These are phyloP conservation scores for Paraconiothyrium sp. DNA, from an alignment of 2,329 filamentous ascomycete species.

Conservation along the genomic window DNA sequence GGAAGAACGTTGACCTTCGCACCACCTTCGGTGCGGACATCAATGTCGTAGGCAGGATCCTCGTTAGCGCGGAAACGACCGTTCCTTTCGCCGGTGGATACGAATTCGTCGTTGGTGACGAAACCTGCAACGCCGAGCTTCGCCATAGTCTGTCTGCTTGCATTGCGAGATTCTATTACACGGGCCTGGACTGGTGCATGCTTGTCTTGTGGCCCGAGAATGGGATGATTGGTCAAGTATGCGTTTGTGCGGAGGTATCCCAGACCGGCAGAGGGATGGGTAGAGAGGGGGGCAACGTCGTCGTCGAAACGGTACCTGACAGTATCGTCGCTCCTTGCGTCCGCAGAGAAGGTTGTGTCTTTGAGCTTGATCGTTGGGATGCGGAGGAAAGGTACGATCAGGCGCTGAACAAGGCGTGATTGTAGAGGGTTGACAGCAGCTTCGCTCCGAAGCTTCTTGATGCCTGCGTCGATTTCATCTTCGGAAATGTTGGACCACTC, in stretches of 20 bases:
- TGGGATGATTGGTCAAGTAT: slow-evolving; percentile 67
- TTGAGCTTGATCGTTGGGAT: slow-evolving; percentile 57
- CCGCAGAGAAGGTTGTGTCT: slow-evolving; percentile 23
- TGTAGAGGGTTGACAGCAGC: slow-evolving; percentile 58
- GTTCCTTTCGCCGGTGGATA: slow-evolving; percentile 35
- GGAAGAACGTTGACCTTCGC: slow-evolving; percentile 63
- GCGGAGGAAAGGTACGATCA: slow-evolving; percentile 66
- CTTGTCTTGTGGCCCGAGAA: slow-evolving; percentile 66
- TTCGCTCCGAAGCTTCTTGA: slow-evolving; percentile 56
- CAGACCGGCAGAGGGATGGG: slow-evolving; percentile 72
- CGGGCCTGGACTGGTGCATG: slow-evolving; percentile 65
- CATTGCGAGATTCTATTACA: slow-evolving; percentile 57
- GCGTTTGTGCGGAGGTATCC: slow-evolving; percentile 67
- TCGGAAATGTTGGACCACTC: slow-evolving; percentile 39
- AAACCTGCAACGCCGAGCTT: slow-evolving; percentile 57
- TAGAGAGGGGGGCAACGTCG: slow-evolving; percentile 60
- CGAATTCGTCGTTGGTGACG: slow-evolving; percentile 50
- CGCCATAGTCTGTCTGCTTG: slow-evolving; percentile 34
- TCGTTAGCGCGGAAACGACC: not conserved
- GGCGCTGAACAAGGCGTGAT: slow-evolving; percentile 59
- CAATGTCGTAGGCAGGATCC: slow-evolving; percentile 43
- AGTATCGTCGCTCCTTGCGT: slow-evolving; percentile 42
- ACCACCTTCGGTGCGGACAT: slow-evolving; percentile 57
- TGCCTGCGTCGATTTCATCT: slow-evolving; percentile 35
- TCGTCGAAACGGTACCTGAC: slow-evolving; percentile 39